Evolutionary conservation across 345 rosid genomes (phyloP).

Genomic region (Camelina laxa): DNA sequence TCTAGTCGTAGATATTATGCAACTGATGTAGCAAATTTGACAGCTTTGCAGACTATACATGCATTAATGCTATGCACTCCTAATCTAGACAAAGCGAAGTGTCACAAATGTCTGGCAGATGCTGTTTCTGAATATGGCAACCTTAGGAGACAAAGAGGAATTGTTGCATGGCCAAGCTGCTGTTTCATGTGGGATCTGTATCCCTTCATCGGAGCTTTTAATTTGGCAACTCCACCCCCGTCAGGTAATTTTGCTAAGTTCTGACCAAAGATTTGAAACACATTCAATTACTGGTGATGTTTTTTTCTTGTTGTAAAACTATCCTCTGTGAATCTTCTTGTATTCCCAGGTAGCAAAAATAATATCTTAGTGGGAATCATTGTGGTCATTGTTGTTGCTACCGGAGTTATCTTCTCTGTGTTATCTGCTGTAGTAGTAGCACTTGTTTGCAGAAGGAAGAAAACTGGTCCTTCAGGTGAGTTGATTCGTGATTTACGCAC

Average conservation of each 20-base stretch:
- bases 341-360: neutral
- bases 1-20: neutral
- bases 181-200: constrained; percentile 3
- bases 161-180: constrained; percentile 6
- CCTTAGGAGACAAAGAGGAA: neutral
- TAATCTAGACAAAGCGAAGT: accelerated
- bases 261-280: neutral
- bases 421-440: neutral
- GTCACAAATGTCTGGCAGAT: neutral
- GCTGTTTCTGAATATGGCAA: neutral
- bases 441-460: neutral
- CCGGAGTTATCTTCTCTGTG: neutral
- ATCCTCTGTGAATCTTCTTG: neutral
- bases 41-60: too few relatives aligned
- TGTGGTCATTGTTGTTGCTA: neutral
- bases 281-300: neutral
- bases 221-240: neutral
- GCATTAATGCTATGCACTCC: constrained; percentile 13
- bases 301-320: neutral
- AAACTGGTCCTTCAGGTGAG: neutral
- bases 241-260: neutral
- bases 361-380: neutral
- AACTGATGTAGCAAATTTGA: too few relatives aligned
- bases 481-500: neutral
- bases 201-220: neutral